phyloP scores from a whole-genome alignment of 192 early-diverging fungal genomes.

The Rhizophlyctis rosea region DNA sequence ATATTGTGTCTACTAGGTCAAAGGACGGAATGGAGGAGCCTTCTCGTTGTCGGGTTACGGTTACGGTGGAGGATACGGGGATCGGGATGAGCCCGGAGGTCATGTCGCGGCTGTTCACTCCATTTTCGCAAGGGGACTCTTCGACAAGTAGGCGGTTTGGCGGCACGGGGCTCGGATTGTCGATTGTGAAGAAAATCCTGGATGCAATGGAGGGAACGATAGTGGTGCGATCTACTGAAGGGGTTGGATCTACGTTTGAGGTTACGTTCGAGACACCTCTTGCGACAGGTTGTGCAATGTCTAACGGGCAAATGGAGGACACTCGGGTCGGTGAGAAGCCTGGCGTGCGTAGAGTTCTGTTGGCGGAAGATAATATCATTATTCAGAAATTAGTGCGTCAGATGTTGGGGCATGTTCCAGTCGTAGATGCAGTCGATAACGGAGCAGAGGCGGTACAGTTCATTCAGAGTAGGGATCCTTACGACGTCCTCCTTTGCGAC shows the following conservation, averaged over 20 bases:
- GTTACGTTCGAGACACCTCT: background rate
- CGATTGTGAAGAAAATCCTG: slow-evolving; percentile 20
- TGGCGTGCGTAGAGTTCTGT: too few species aligned
- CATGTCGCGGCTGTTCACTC: slow-evolving; percentile 20
- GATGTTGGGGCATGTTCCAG: slow-evolving; percentile 14
- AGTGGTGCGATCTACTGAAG: slow-evolving; percentile 1
- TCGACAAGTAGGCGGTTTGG: slow-evolving; percentile 19
- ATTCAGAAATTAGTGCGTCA: slow-evolving; percentile 22
- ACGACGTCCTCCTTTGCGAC: slow-evolving; percentile 18
- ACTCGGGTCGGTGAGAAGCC: too few species aligned
- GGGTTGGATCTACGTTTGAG: slow-evolving; percentile 18
- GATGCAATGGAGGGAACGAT: slow-evolving; percentile 16
- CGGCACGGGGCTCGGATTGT: slow-evolving; percentile 30
- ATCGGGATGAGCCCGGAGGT: slow-evolving; percentile 19
- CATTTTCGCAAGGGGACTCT: slow-evolving; percentile 27
- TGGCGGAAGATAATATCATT: slow-evolving; percentile 32
- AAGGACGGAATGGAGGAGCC: too few species aligned
- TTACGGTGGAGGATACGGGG: slow-evolving; percentile 20
- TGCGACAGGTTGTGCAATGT: background rate
- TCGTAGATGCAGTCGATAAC: slow-evolving; percentile 25
- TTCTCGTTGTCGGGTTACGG: background rate
- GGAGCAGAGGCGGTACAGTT: slow-evolving; percentile 20
- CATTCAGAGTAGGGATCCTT: background rate
- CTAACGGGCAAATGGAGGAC: too few species aligned
- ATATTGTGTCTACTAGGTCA: background rate